These are phyloP conservation scores for Melaleuca alternifolia DNA, from an alignment of 345 rosid species.

Conservation along the genomic window DNA sequence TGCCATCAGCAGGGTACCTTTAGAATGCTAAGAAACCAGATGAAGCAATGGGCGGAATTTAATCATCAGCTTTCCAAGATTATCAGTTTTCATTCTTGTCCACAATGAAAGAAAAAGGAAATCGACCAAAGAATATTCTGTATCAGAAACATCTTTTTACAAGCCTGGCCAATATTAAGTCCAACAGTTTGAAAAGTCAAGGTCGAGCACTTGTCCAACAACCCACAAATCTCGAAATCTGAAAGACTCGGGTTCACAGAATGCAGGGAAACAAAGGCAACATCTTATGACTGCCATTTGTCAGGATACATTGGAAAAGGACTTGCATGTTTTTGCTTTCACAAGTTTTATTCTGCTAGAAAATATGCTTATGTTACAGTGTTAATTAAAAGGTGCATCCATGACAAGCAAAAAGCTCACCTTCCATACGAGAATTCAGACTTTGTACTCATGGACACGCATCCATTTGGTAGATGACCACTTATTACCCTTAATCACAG, in stretches of 20 bases:
- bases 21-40: background rate
- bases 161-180: background rate
- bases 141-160: background rate
- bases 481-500: conserved; percentile 84
- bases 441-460: conserved; percentile 65
- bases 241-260: background rate
- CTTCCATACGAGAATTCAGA: conserved; percentile 19
- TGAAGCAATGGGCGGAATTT: background rate
- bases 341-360: background rate
- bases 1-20: background rate
- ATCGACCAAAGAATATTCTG: background rate
- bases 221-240: background rate
- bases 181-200: background rate
- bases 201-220: background rate
- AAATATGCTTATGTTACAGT: background rate
- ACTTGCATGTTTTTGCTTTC: background rate
- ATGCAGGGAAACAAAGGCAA: background rate
- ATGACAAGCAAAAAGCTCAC: conserved; percentile 5
- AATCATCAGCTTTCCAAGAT: background rate
- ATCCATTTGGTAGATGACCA: conserved; percentile 99
- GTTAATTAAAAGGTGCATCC: background rate
- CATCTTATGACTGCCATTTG: background rate
- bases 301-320: background rate
- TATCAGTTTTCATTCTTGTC: background rate
- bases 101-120: background rate